These are phyloP conservation scores for Macadamia integrifolia DNA, from an alignment of 164 flowering plant genomes.

Conservation along the genomic window DNA sequence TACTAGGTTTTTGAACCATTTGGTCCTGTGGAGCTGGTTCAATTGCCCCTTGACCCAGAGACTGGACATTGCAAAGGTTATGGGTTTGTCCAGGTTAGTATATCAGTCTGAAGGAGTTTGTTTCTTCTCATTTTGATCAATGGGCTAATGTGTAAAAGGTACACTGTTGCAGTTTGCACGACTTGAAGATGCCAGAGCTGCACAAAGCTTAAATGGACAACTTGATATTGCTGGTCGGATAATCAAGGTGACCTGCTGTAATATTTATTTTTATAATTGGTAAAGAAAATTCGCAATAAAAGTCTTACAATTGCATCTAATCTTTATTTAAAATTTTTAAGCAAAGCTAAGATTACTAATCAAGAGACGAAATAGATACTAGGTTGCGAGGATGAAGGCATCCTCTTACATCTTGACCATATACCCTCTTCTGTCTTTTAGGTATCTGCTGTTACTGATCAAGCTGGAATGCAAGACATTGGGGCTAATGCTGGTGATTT, in stretches of 20 bases:
- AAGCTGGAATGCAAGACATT: constrained; percentile 63
- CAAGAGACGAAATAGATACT: no score
- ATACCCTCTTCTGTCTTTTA: constrained; percentile 13
- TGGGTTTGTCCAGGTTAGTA: constrained; percentile 84
- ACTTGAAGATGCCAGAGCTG: constrained; percentile 92
- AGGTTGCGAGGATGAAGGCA: neutral
- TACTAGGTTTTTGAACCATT: constrained; percentile 88
- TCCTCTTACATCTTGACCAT: neutral
- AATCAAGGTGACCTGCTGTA: constrained; percentile 54
- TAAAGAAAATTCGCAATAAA: neutral
- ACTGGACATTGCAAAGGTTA: constrained; percentile 85
- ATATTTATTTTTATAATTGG: neutral
- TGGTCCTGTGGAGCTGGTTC: constrained; percentile 91
- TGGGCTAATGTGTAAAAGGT: constrained; percentile 8
- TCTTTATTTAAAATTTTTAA: no score
- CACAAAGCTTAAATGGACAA: constrained; percentile 79
- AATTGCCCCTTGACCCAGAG: constrained; percentile 74
- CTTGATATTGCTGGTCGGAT: constrained; percentile 77
- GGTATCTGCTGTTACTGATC: constrained; percentile 95
- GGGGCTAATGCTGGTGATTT: constrained; percentile 73
- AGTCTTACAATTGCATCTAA: no score
- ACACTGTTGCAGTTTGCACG: constrained; percentile 66
- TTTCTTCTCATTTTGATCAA: neutral
- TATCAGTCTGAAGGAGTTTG: neutral
- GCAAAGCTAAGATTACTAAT: no score